These are phyloP conservation scores for Elasticomyces elasticus DNA, from an alignment of 495 filamentous ascomycete genomes.

Conservation along the genomic window DNA sequence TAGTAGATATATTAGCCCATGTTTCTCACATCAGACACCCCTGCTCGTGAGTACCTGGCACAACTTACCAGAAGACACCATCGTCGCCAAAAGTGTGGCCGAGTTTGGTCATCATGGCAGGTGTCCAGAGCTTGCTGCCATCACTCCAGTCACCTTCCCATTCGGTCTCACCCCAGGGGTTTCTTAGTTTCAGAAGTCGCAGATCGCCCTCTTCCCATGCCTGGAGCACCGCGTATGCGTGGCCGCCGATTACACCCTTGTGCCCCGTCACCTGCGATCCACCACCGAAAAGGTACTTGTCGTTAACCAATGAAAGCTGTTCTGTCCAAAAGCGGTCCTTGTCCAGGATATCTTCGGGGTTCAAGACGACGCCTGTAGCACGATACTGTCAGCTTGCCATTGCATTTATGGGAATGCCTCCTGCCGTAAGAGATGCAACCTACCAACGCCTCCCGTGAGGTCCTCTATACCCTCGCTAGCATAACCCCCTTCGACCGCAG, in stretches of 20 bases:
- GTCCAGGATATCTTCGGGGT: conserved; percentile 69
- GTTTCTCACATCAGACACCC: too few relatives aligned
- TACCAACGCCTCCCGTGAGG: conserved; percentile 84
- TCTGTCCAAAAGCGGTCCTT: conserved; percentile 82
- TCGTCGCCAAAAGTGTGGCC: conserved; percentile 65
- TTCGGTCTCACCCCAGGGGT: conserved; percentile 81
- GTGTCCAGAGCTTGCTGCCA: conserved; percentile 84
- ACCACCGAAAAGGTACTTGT: conserved; percentile 82
- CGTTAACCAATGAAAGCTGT: conserved; percentile 73
- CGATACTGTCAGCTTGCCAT: too few relatives aligned
- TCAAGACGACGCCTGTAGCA: conserved; percentile 67
- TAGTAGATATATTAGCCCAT: too few relatives aligned
- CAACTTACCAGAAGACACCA: conserved; percentile 69
- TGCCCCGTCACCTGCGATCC: conserved; percentile 46
- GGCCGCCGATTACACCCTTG: conserved; percentile 69
- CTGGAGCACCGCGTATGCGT: conserved; percentile 84
- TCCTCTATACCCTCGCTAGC: conserved; percentile 84
- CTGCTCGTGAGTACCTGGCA: too few relatives aligned
- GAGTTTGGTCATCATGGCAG: conserved; percentile 50
- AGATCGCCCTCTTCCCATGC: conserved; percentile 52
- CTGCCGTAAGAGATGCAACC: too few relatives aligned
- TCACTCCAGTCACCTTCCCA: conserved; percentile 50
- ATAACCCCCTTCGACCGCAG: conserved; percentile 73
- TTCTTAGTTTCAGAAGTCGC: conserved; percentile 64
- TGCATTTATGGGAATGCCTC: too few relatives aligned